Evolutionary conservation across 345 rosid species (phyloP).

Genomic region (sweet orange (Citrus sinensis)): DVS_A1.0 CM039169.1:32422001-32422500

Average conservation of each 20-base stretch:
- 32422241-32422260: neutral
- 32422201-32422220: neutral
- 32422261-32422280: neutral
- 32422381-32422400: neutral
- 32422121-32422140: neutral
- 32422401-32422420: neutral
- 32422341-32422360: constrained; percentile 2
- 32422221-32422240: neutral
- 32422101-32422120: neutral
- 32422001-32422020: constrained; percentile 14
- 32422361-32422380: neutral
- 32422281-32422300: neutral
- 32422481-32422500: too few species aligned
- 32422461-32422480: neutral
- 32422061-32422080: neutral
- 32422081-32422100: neutral
- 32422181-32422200: neutral
- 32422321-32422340: neutral
- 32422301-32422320: neutral
- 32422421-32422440: too few species aligned
- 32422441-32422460: neutral
- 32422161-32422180: neutral
- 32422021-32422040: neutral
- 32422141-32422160: neutral
- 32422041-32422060: neutral